phyloP scores from a whole-genome alignment of 805 yeast species.

The Candida taoyuanica region DNA sequence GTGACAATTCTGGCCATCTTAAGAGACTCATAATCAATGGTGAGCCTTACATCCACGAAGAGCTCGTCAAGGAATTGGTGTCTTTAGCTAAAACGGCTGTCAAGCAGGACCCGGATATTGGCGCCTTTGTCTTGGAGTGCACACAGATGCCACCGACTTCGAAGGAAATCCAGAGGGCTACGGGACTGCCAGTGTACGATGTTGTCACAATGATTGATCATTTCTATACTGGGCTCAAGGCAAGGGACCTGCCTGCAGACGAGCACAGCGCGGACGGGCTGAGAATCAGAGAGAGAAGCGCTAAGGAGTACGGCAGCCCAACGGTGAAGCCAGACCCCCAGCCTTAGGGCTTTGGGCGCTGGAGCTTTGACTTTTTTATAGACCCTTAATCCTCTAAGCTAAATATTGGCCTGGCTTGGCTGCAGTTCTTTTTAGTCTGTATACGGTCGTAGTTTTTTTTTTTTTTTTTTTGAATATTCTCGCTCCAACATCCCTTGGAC shows the following conservation, averaged over 20 bases:
- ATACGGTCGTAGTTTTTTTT: no score
- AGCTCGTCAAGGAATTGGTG: constrained; percentile 27
- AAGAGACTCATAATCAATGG: constrained; percentile 26
- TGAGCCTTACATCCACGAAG: constrained; percentile 24
- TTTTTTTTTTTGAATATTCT: no score
- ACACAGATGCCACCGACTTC: constrained; percentile 35
- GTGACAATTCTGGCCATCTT: constrained; percentile 22
- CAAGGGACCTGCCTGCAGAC: constrained; percentile 23
- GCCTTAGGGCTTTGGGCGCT: no score
- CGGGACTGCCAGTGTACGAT: constrained; percentile 31
- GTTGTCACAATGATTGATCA: constrained; percentile 31
- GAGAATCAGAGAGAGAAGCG: constrained; percentile 26
- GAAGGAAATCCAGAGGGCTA: constrained; percentile 25
- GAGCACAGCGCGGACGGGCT: constrained; percentile 20
- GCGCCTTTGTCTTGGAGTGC: constrained; percentile 32
- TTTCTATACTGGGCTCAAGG: constrained; percentile 28
- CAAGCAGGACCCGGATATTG: constrained; percentile 20
- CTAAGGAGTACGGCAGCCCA: constrained; percentile 20
- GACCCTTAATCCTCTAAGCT: no score
- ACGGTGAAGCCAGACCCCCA: no score
- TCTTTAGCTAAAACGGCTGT: constrained; percentile 22
- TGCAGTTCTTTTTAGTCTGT: no score
- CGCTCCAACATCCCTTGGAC: no score
- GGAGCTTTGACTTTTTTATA: no score
- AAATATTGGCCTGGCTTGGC: no score